Evolutionary conservation across 352 stramenopile species (phyloP), one percentile per base, ranked within the genome.

Genomic region (Globisporangium paroecandrum): DNA sequence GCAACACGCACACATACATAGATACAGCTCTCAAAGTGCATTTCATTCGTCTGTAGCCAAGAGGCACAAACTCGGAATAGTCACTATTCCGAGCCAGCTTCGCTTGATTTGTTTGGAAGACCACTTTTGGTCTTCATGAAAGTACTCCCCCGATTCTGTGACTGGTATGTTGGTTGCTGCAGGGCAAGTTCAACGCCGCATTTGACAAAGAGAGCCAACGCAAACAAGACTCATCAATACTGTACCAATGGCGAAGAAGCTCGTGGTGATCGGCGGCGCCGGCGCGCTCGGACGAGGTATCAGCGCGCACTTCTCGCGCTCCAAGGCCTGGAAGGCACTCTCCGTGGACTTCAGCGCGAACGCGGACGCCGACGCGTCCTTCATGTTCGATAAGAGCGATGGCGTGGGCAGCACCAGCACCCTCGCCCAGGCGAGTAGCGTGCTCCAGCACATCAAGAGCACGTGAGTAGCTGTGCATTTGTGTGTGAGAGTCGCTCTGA

Each of bases 191-290:
- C 20, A 61, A 61, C 32, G 20, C 20, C 4, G 47, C 47, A 55
- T 25, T 55, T 25, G 18, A 61, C 20, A 61, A 60, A 47, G 10
- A 10, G 20, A 27, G 53, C 56, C 41, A 49, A 49, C 20, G 4
- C 5, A n/a, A 10, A 64, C 20, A 59, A 20, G 22, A 18, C 25
- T 18, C 36, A 46, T 18, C 36, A 46, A 46, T 46, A 46, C 13
- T 18, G 29, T 32, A 46, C 63, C 47, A 61, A 73, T 74, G 65
- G 51, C 73, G 6, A 92, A 92, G 77, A 83, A 82, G 69, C 61
- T 93, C 69, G 74, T 96, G 10, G 82, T 96, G 27, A 70, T 94
- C 38, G 89, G 89, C 62, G 86, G 87, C 38, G 78, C 82, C 32
- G 89, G 87, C 13, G 85, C 86, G 56, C 75, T 96, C 2, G 89